Conservation (phyloP, 1,139 yeast species). For the Candida sp. region DNA sequence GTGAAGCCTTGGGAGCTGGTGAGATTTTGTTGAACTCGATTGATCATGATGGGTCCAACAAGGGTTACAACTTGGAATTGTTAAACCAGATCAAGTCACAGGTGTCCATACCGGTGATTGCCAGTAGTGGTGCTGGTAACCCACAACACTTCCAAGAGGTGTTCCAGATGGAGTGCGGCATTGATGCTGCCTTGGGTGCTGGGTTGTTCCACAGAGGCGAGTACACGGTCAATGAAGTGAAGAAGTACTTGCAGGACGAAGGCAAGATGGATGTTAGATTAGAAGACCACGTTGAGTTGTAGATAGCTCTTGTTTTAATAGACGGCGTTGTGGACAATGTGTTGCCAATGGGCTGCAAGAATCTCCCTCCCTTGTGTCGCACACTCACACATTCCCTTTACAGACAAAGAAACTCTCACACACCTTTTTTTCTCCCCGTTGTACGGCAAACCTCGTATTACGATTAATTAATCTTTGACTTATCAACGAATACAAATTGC, state of each 20-base stretch:
- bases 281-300: conserved; percentile 70
- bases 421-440: no score
- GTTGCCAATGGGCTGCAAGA: no score
- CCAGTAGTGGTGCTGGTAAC: conserved; percentile 96
- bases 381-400: no score
- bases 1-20: conserved; percentile 96
- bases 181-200: conserved; percentile 98
- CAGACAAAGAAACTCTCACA: no score
- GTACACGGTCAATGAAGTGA: conserved; percentile 85
- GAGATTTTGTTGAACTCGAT: conserved; percentile 91
- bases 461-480: no score
- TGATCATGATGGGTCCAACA: conserved; percentile 94
- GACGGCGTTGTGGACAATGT: no score
- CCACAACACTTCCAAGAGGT: conserved; percentile 92
- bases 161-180: conserved; percentile 69
- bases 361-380: no score
- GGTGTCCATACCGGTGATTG: conserved; percentile 90
- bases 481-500: no score
- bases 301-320: neutral
- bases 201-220: conserved; percentile 98
- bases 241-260: conserved; percentile 66
- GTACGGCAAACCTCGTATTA: no score
- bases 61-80: conserved; percentile 89
- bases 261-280: conserved; percentile 97
- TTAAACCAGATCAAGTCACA: conserved; percentile 75